A percentile compares a stretch with the other conserved stretches of the same genome.
Conservation (phyloP, 306 rosid genomes). For the Castanospermum australe region DNA sequence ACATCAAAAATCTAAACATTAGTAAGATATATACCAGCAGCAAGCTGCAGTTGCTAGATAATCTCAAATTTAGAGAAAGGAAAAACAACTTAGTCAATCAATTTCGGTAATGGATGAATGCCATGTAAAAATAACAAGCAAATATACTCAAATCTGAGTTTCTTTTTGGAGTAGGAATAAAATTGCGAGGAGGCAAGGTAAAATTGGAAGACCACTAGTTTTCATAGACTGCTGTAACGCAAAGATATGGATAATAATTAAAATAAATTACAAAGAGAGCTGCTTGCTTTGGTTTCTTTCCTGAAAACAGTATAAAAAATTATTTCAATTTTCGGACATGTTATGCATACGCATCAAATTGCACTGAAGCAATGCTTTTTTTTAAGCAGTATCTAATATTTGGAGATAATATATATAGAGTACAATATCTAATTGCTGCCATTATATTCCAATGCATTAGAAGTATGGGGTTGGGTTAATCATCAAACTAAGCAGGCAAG, state of each 20-base stretch:
- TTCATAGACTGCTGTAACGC: neutral
- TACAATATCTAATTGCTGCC: neutral
- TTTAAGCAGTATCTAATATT: no score
- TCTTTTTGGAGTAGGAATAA: neutral
- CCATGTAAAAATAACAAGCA: no score
- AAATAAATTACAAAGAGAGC: neutral
- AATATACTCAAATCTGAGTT: neutral
- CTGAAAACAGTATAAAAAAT: neutral
- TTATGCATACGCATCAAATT: neutral
- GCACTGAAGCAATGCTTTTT: neutral
- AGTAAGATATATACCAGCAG: neutral
- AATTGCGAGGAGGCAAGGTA: neutral
- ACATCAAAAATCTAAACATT: neutral
- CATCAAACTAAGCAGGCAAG: conserved; percentile 46
- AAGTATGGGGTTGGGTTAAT: neutral
- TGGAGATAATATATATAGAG: neutral
- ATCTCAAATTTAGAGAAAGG: neutral
- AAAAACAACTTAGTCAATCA: neutral
- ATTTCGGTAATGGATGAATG: neutral
- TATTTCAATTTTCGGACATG: neutral
- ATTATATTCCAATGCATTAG: neutral
- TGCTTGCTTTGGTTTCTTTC: neutral
- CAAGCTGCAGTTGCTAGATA: neutral
- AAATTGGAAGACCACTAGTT: neutral
- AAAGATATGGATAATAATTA: neutral